Evolutionary conservation across 2,329 filamentous ascomycete genomes (phyloP).

Genomic region (Nemania diffusa): DNA sequence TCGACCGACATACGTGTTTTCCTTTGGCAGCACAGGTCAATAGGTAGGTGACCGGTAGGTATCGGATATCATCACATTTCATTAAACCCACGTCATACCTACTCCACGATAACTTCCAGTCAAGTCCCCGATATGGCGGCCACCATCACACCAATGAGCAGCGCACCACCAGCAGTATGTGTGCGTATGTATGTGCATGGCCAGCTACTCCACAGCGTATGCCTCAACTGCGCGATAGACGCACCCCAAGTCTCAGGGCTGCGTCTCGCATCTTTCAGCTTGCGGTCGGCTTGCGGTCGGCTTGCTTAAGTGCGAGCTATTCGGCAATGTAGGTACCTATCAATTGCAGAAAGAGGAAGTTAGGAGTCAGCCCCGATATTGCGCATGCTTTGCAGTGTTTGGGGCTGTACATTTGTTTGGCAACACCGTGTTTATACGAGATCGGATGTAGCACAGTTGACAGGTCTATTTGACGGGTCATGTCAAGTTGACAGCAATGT

Average conservation of each 20-base stretch:
- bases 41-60: not conserved
- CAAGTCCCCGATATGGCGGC: not conserved
- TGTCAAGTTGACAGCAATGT: too few relatives aligned
- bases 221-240: not conserved
- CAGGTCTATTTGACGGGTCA: too few relatives aligned
- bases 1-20: not conserved
- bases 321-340: not conserved
- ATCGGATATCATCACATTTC: not conserved
- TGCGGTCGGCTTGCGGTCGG: too few relatives aligned
- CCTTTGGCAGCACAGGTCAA: not conserved
- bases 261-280: not conserved
- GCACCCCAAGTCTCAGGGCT: not conserved
- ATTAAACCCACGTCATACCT: not conserved
- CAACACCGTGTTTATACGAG: too few relatives aligned
- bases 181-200: not conserved
- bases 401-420: too few relatives aligned
- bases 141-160: not conserved
- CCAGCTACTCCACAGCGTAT: not conserved
- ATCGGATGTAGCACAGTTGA: too few relatives aligned
- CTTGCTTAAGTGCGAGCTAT: not conserved
- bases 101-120: not conserved
- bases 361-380: too few relatives aligned
- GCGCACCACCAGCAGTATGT: not conserved
- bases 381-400: too few relatives aligned
- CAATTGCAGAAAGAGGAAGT: too few relatives aligned